Base-by-base conservation (phyloP, 345 rosid genomes). In the Aquilaria sinensis region DNA sequence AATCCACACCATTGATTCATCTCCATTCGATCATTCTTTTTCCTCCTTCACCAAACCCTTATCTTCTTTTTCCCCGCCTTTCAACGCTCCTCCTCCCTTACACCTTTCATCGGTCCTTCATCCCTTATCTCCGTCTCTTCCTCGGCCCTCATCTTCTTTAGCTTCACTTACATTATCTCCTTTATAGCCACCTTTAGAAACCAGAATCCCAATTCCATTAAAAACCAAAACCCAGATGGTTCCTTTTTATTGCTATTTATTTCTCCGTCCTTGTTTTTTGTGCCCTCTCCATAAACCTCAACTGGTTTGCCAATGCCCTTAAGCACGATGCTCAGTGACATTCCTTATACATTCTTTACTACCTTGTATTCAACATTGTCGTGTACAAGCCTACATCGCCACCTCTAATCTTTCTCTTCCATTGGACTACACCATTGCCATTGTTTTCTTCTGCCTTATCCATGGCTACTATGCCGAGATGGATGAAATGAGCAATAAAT, bases 401-500 rank as follows among this genome's bases (percentile, higher is more conserved):
- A 92, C 95, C 30, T 90, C 96, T 0, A 85, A 94, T 68, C 92
- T 90, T 72, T 94, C 96, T 31, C 82, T 90, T 66, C 99, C 97
- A 0, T 83, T 96, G 13, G 97, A 94, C 77, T 94, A 90, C 61
- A 97, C 96, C 2, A 96, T 90, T n/a, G 92, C 97, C 10, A 83
- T 90, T 89, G 97, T 90, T 15, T 88, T 94, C 48, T 94, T 96
- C 56, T 82, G 96, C 43, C 89, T 88, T 47, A 76, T 87, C 9
- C 90, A 86, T 62, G 97, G 96, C 65, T 81, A 74, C 65, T 88
- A 97, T 0, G 88, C 95, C 8, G 82, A 83, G 51, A 73, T 23
- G 23, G 23, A 23, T 23, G 23, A 23, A 23, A 23, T 23, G 23
- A 23, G 23, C 23, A 23, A 23, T 23, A 23, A 23, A 23, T 23